Evolutionary conservation across 345 rosid genomes (phyloP).

Genomic region (Ceriops tagal): DNA sequence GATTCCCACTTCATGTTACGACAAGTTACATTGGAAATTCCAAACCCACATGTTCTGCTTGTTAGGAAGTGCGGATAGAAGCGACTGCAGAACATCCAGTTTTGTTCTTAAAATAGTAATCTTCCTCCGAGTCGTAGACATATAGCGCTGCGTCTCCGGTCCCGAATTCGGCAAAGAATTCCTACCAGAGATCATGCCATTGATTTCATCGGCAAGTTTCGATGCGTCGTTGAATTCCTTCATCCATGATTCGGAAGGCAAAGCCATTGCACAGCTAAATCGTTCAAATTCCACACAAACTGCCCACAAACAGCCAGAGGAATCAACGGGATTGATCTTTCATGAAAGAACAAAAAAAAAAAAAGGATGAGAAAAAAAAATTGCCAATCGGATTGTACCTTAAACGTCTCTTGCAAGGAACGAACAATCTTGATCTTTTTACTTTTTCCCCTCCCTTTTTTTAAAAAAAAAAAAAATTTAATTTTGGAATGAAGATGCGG

Average conservation of each 20-base stretch:
- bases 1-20: too few relatives aligned
- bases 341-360: neutral
- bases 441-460: too few relatives aligned
- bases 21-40: too few relatives aligned
- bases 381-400: too few relatives aligned
- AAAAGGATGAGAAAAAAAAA: too few relatives aligned
- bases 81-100: conserved; percentile 15
- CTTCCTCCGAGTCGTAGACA: conserved; percentile 13
- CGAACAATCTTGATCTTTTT: neutral
- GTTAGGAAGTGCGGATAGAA: conserved; percentile 11
- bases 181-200: conserved; percentile 6
- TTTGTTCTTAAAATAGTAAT: conserved; percentile 9
- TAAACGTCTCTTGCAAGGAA: neutral
- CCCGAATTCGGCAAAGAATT: conserved; percentile 1
- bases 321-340: neutral
- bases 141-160: conserved; percentile 13
- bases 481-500: too few relatives aligned
- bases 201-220: conserved; percentile 11
- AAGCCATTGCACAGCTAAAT: neutral
- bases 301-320: neutral
- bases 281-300: neutral
- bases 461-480: too few relatives aligned
- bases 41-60: conserved; percentile 3
- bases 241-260: conserved; percentile 14
- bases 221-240: conserved; percentile 8